phyloP scores from a whole-genome alignment of 2,329 filamentous ascomycete genomes.

The Bipolaris oryzae region DNA sequence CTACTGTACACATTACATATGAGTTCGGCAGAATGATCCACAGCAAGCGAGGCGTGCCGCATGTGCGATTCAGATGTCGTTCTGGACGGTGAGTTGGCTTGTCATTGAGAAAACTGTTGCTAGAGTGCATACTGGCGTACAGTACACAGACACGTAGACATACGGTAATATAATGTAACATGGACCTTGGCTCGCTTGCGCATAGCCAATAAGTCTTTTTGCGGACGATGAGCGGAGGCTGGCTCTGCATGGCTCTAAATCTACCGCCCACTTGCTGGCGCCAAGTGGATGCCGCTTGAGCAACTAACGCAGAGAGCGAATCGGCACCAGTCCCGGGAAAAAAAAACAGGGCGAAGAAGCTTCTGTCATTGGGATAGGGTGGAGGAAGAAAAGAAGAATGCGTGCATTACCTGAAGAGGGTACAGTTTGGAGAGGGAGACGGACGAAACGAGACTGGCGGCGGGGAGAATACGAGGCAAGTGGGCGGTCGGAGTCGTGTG shows the following conservation, averaged over 20 bases:
- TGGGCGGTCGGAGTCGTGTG: conserved; percentile 1
- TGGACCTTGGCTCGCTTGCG: background rate
- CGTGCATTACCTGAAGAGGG: conserved; percentile 4
- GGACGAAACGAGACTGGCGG: conserved; percentile 5
- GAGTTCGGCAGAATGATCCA: background rate
- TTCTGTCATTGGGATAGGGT: conserved; percentile 1
- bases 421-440: conserved; percentile 8
- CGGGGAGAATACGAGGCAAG: background rate
- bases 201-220: background rate
- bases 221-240: background rate
- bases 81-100: background rate
- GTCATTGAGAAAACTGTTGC: background rate
- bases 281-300: conserved; percentile 6
- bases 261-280: background rate
- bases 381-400: background rate
- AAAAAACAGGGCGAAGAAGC: conserved; percentile 8
- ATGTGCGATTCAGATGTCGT: background rate
- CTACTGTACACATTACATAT: background rate
- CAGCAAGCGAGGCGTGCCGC: background rate
- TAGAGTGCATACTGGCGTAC: background rate
- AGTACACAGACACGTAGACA: background rate
- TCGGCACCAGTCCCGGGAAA: conserved; percentile 8
- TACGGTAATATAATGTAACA: background rate
- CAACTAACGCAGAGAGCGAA: conserved; percentile 1
- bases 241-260: background rate